Percentiles rank a stretch among this genome's conserved stretches.
Evolutionary conservation across 2,329 filamentous ascomycete species (phyloP).

Genomic region (Lasiodiplodia theobromae): DNA sequence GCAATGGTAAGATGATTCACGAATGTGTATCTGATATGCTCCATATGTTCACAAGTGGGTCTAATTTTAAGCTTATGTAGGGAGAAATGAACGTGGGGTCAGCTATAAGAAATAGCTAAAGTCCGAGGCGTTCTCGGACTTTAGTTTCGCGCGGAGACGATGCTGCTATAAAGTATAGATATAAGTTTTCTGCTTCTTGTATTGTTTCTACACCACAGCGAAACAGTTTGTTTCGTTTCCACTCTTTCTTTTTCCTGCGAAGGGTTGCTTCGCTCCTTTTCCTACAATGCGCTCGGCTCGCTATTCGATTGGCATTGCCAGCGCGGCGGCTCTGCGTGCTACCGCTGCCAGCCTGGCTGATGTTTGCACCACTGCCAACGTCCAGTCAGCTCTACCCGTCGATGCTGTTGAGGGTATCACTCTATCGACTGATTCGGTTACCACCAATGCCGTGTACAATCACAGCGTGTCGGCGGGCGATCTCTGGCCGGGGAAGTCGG

Average conservation of each 20-base stretch:
- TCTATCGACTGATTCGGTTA: conserved; percentile 33
- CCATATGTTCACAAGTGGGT: background rate
- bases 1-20: background rate
- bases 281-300: conserved; percentile 1
- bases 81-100: background rate
- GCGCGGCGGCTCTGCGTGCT: conserved; percentile 1
- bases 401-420: conserved; percentile 32
- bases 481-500: conserved; percentile 38
- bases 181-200: background rate
- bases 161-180: background rate
- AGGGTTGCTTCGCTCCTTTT: background rate
- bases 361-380: conserved; percentile 34
- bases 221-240: conserved; percentile 6
- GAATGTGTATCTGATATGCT: too few relatives aligned
- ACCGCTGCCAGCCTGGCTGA: conserved; percentile 19
- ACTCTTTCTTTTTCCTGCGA: background rate
- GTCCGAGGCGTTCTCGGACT: conserved; percentile 2
- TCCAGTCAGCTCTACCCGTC: conserved; percentile 34
- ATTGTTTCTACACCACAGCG: background rate
- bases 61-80: background rate
- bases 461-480: conserved; percentile 36
- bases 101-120: conserved; percentile 1
- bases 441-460: conserved; percentile 46
- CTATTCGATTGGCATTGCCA: conserved; percentile 8
- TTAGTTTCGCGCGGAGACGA: conserved; percentile 1